Base-by-base conservation (phyloP, 31 red algal genomes). In the Asparagopsis taxiformis region DNA sequence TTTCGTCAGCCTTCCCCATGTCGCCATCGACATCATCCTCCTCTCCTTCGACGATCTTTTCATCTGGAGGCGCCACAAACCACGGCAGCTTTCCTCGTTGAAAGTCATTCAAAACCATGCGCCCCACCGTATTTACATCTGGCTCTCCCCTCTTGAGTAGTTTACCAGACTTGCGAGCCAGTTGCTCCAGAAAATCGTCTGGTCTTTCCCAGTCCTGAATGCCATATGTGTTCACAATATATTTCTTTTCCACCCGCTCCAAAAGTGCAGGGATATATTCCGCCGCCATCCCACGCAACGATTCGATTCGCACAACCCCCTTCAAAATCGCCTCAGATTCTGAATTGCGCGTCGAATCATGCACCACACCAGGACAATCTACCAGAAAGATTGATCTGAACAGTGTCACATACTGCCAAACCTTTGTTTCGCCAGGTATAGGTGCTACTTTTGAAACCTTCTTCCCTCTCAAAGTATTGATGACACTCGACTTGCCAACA, bases 361-460 rank as follows among this genome's bases (percentile, higher is more conserved):
- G 90, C 5, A 98, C 95, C 38, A 98, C 86, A 26, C 95, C 95
- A 10, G 95, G 95, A 79, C 95, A 98, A 72, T 98, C 95, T 8
- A 98, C 77, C 43, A 98, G 91, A 74, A 85, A 98, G 31, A 98
- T 79, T 17, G 76, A 78, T 6, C 84, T 68, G 41, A 94, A 94
- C 48, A 98, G 65, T 33, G 90, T 91, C 15, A 98, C 84, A 75
- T 98, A 98, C 76, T 98, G 95, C 95, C 95, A 98, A 7, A 98
- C 90, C 56, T 98, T 98, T 11, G 95, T 98, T 51, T 98, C 95
- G 13, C 95, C 95, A 36, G 95, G 95, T 57, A 98, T 62, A 9
- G 95, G 95, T 34, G 95, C 95, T 17, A 89, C 95, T 13, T 90
- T 90, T 2, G 84, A 91, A 33, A 93, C 90, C 65, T 94, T 98